Evolutionary conservation across 1,284 basidiomycete species (phyloP).

Genomic region (Heimioporus retisporus): DNA sequence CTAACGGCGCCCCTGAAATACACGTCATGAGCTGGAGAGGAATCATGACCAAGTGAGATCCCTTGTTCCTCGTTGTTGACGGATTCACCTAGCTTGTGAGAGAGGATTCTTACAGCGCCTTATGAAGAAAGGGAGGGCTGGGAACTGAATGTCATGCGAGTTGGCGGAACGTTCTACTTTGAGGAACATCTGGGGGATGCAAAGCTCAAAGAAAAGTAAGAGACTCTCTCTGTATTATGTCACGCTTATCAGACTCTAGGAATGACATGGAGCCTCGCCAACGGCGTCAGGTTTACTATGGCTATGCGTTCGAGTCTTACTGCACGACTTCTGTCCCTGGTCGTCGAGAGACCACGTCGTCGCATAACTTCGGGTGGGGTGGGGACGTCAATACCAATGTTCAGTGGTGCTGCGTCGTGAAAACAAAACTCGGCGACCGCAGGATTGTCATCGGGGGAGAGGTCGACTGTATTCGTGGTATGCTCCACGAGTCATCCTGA

Average conservation of each 20-base stretch:
- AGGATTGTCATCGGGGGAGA: conserved; percentile 95
- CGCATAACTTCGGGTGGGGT: conserved; percentile 70
- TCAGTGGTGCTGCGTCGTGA: conserved; percentile 96
- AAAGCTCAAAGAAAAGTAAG: conserved; percentile 72
- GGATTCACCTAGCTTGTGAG: conserved; percentile 48
- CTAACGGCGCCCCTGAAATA: conserved; percentile 51
- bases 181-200: conserved; percentile 81
- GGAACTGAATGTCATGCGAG: conserved; percentile 89
- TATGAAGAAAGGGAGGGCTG: conserved; percentile 86
- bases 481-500: conserved; percentile 26
- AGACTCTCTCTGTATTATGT: neutral
- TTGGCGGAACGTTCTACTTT: conserved; percentile 83
- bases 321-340: conserved; percentile 66
- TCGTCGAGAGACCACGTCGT: conserved; percentile 25
- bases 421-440: conserved; percentile 86
- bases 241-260: conserved; percentile 49
- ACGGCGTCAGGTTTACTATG: conserved; percentile 74
- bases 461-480: conserved; percentile 93
- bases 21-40: conserved; percentile 90
- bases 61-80: conserved; percentile 10
- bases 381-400: conserved; percentile 94
- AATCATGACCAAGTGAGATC: conserved; percentile 88
- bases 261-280: conserved; percentile 70
- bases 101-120: conserved; percentile 79
- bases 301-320: conserved; percentile 91